These are phyloP conservation scores for Rutstroemia sp. DNA, from an alignment of 2,329 filamentous ascomycete species.

Conservation along the genomic window DNA sequence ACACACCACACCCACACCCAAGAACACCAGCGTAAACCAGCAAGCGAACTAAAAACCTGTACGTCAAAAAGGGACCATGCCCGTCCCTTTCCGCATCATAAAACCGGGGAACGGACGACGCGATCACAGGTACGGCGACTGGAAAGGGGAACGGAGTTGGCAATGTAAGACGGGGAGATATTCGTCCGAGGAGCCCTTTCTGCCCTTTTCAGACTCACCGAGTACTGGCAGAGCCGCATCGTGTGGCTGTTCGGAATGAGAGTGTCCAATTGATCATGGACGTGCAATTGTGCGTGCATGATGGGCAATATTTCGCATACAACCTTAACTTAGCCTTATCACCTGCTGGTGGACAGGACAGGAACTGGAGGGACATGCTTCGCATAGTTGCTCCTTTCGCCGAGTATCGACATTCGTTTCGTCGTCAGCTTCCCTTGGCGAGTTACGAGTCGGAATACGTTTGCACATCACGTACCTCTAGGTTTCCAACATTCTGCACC, in stretches of 20 bases:
- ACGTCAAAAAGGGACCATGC: background rate
- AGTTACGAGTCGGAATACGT: background rate
- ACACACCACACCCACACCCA: too few species aligned
- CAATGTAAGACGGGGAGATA: background rate
- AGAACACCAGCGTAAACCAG: background rate
- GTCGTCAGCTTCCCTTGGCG: background rate
- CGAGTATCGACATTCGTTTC: too few species aligned
- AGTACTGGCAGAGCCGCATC: conserved; percentile 1
- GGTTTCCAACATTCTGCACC: background rate
- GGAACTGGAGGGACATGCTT: too few species aligned
- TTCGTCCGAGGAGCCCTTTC: background rate
- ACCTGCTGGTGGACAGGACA: too few species aligned
- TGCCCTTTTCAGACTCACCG: background rate
- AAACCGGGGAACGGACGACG: background rate
- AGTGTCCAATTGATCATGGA: too few species aligned
- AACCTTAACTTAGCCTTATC: too few species aligned
- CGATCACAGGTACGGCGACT: background rate
- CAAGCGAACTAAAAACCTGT: background rate
- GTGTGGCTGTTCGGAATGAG: background rate
- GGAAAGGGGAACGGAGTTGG: too few species aligned
- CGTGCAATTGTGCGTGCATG: too few species aligned
- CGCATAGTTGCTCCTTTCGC: too few species aligned
- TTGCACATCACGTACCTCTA: background rate
- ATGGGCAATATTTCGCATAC: background rate
- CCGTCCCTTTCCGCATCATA: background rate